Evolutionary conservation across 2,329 filamentous ascomycete species (phyloP).

Genomic region (Tolypocladium pustulatum): DNA sequence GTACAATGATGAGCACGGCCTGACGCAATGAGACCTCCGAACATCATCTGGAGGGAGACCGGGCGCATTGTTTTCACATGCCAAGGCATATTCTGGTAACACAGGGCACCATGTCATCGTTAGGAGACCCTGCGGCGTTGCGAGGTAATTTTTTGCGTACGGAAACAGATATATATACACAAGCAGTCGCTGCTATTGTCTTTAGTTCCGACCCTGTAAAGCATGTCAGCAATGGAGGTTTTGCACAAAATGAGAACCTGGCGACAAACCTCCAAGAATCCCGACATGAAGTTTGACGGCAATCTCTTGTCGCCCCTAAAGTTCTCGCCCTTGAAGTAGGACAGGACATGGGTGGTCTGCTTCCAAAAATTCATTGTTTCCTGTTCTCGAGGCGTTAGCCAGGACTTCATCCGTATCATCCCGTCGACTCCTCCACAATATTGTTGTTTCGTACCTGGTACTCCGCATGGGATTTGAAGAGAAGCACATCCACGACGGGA

Average conservation of each 20-base stretch:
- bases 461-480: constrained; percentile 86
- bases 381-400: constrained; percentile 38
- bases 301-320: constrained; percentile 66
- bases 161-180: constrained; percentile 21
- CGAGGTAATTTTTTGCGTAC: constrained; percentile 14
- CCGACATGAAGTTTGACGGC: constrained; percentile 83
- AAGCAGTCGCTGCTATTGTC: constrained; percentile 13
- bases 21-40: constrained; percentile 16
- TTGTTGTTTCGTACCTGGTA: constrained; percentile 61
- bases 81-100: background rate
- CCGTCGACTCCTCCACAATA: background rate
- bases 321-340: constrained; percentile 85
- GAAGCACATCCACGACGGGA: constrained; percentile 74
- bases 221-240: background rate
- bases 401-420: background rate
- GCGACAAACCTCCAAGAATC: constrained; percentile 77
- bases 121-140: constrained; percentile 20
- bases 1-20: constrained; percentile 22
- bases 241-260: background rate
- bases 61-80: background rate
- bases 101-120: constrained; percentile 2
- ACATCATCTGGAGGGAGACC: background rate
- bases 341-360: constrained; percentile 89
- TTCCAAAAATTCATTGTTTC: constrained; percentile 99
- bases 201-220: constrained; percentile 45